Percentiles rank a stretch among this genome's conserved stretches.
Evolutionary conservation across 106 monocot genomes (phyloP).

Genomic region (Dioscorea zingiberensis): DNA sequence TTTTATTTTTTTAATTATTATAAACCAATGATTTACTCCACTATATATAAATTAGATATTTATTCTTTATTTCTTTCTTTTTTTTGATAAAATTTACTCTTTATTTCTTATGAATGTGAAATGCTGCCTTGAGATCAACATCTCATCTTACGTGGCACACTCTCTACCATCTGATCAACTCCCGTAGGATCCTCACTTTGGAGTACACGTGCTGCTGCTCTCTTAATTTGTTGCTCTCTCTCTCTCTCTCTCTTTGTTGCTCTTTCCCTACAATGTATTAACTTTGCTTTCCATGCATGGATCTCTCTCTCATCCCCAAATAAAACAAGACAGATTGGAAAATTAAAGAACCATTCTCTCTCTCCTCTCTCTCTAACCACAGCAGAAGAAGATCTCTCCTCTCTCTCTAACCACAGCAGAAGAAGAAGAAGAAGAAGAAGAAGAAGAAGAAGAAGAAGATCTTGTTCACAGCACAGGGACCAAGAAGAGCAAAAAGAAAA

Average conservation of each 20-base stretch:
- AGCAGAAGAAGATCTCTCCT: neutral
- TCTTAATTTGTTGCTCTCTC: neutral
- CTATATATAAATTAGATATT: too few species aligned
- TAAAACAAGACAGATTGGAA: neutral
- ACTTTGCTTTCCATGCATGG: slow-evolving; percentile 16
- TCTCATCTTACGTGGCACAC: too few species aligned
- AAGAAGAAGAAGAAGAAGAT: too few species aligned
- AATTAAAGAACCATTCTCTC: neutral
- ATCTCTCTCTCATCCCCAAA: slow-evolving; percentile 6
- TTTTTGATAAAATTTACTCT: too few species aligned
- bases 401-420: too few species aligned
- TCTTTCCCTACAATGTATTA: neutral
- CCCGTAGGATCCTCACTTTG: neutral
- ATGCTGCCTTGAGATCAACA: too few species aligned
- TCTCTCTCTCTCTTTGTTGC: slow-evolving; percentile 3
- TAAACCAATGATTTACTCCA: too few species aligned
- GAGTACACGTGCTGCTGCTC: neutral
- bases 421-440: too few species aligned
- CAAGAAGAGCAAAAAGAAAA: neutral
- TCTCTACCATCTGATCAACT: neutral
- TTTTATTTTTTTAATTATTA: too few species aligned
- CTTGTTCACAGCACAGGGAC: neutral
- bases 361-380: neutral
- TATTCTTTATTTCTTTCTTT: too few species aligned
- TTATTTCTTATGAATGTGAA: too few species aligned